These are phyloP conservation scores for Backusella psychrophila DNA, from an alignment of 192 early-diverging fungal genomes.

Conservation along the genomic window DNA sequence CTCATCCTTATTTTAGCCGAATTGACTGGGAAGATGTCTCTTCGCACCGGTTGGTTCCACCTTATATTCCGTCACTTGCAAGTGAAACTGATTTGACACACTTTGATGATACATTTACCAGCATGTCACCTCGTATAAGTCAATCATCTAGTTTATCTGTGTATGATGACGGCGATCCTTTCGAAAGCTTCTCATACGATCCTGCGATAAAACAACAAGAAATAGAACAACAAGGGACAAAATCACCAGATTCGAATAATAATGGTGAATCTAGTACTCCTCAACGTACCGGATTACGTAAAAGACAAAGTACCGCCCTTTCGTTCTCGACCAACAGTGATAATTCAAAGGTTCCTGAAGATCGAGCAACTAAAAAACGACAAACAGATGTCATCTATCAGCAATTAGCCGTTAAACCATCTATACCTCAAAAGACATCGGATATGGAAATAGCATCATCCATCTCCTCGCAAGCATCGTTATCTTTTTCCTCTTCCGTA, in stretches of 20 bases:
- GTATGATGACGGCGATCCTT: conserved; percentile 20
- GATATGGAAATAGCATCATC: not conserved
- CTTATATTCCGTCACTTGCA: conserved; percentile 59
- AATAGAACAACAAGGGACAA: not conserved
- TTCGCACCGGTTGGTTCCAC: conserved; percentile 53
- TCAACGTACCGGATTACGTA: not conserved
- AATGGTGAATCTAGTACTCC: not conserved
- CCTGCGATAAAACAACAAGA: not conserved
- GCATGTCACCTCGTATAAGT: conserved; percentile 44
- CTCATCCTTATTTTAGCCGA: conserved; percentile 66
- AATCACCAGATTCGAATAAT: not conserved
- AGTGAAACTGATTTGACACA: conserved; percentile 49
- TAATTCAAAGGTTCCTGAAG: not conserved
- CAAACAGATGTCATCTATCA: not conserved
- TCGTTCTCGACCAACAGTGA: not conserved
- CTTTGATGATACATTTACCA: conserved; percentile 52
- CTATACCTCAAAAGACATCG: not conserved
- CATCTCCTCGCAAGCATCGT: not conserved
- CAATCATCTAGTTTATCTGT: conserved; percentile 11
- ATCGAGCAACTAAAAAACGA: conserved; percentile 2
- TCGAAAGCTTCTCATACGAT: conserved; percentile 9
- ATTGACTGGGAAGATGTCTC: conserved; percentile 66
- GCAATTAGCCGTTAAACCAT: not conserved
- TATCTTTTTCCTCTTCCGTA: not conserved
- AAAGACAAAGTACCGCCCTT: not conserved